phyloP scores from a whole-genome alignment of 1,139 yeast genomes.

The Debaryomyces fabryi region DNA sequence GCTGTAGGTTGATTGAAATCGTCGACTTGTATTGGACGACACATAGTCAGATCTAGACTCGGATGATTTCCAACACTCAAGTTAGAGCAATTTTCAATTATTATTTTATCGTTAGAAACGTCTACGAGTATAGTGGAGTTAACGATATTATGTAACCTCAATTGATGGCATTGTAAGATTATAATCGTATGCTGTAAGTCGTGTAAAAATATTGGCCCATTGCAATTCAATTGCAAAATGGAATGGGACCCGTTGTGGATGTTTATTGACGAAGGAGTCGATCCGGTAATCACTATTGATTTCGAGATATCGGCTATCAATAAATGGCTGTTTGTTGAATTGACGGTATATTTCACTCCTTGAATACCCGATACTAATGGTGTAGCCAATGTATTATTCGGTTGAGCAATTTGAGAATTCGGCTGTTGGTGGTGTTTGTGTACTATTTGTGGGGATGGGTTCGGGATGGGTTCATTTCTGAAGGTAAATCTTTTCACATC shows the following conservation, averaged over 20 bases:
- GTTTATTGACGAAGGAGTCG: constrained; percentile 24
- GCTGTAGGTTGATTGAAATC: constrained; percentile 16
- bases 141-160: constrained; percentile 36
- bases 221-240: constrained; percentile 23
- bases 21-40: constrained; percentile 10
- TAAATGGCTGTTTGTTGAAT: constrained; percentile 18
- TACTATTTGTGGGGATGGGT: constrained; percentile 1
- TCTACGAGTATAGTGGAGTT: constrained; percentile 25
- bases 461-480: constrained; percentile 29
- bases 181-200: constrained; percentile 27
- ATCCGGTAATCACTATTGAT: constrained; percentile 15
- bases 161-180: constrained; percentile 40
- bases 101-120: constrained; percentile 27
- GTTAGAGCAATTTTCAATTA: constrained; percentile 37
- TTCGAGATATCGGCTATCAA: constrained; percentile 16
- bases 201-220: constrained; percentile 38
- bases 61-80: constrained; percentile 19
- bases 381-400: constrained; percentile 15
- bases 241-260: constrained; percentile 23
- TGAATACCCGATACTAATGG: constrained; percentile 23
- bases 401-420: constrained; percentile 6
- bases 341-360: constrained; percentile 5
- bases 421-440: constrained; percentile 5
- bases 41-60: neutral
- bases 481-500: constrained; percentile 25